Base-by-base conservation (phyloP, 179 eudicot genomes). In the Corrigiola litoralis region DNA sequence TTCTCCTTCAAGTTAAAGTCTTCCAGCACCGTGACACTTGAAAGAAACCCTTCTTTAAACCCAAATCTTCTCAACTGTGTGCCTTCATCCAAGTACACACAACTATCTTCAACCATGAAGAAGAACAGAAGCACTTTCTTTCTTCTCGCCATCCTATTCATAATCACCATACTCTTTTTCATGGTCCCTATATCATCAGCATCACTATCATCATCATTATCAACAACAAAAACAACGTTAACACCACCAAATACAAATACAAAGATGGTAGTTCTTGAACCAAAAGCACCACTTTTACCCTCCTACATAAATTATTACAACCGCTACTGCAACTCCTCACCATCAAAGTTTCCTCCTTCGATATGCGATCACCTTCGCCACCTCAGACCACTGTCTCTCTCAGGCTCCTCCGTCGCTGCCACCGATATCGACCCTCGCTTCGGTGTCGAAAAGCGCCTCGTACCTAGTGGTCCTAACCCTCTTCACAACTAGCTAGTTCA, bases 401-500 rank as follows among this genome's bases (percentile, higher is more conserved):
- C 50, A 5, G 17, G 42, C 18, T 2, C 75, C 58, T 5, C 67
- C 44, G 6, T 70, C 68, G 0, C 58, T 74, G 3, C 76, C 66
- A 7, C 58, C 14, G 87, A 76, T 12, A 82, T 90, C 13, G 95
- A 90, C 68, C 88, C 86, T 5, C 79, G 83, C 52, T 90, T 71
- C 64, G 97, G 95, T 1, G 95, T 88, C 28, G 79, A 77, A 61
- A 88, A 90, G 53, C 84, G 97, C 46, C 71, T 90, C 27, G 95
- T 90, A 44, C 97, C 97, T 1, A 78, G 90, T 40, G 97, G 97
- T 0, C 97, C 97, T 10, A 88, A 90, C 79, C 97, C 95, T 29
- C 92, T 90, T 6, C 97, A 90, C 44, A 90, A 90, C 61, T 84
- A 58, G 10, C 47, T 1, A 18, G 1, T 6, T 13, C 5, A 20